Conservation (phyloP, 495 filamentous ascomycete species). For the Aspergillus bertholletiae region DNA sequence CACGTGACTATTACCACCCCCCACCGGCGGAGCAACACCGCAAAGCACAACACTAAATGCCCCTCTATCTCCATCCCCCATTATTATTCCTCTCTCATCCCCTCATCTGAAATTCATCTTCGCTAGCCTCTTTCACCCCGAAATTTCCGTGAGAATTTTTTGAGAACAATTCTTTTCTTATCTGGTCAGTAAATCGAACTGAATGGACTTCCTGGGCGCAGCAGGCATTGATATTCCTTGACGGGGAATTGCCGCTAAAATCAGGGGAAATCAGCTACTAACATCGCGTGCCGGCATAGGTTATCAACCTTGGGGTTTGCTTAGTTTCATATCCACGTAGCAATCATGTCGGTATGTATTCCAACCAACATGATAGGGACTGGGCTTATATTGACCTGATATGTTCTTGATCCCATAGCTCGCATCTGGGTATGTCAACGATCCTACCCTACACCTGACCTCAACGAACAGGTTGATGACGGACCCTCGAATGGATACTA, state of each 20-base stretch:
- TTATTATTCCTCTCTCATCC: constrained; percentile 13
- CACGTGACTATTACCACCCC: constrained; percentile 33
- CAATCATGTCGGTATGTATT: constrained; percentile 42
- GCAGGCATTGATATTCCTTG: not conserved
- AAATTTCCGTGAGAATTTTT: not conserved
- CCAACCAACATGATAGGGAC: not conserved
- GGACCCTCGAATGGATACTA: constrained; percentile 14
- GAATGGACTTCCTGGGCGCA: not conserved
- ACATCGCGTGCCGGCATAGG: constrained; percentile 33
- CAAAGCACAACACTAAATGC: constrained; percentile 35
- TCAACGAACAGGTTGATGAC: not conserved
- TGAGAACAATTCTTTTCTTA: not conserved
- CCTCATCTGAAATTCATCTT: constrained; percentile 6
- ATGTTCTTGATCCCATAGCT: constrained; percentile 26
- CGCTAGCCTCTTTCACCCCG: not conserved
- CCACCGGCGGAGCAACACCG: constrained; percentile 38
- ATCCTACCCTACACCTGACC: constrained; percentile 4
- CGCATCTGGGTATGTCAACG: constrained; percentile 41
- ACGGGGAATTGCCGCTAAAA: constrained; percentile 1
- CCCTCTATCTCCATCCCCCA: constrained; percentile 29
- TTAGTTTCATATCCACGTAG: constrained; percentile 20
- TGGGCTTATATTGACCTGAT: constrained; percentile 14
- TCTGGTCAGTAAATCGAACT: constrained; percentile 8
- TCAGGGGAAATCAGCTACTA: constrained; percentile 14
- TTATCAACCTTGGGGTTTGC: constrained; percentile 23